Percentiles rank a stretch among this genome's conserved stretches.
Evolutionary conservation across 1,284 basidiomycete genomes (phyloP).

Genomic region (Cutaneotrichosporon spelunceum): DNA sequence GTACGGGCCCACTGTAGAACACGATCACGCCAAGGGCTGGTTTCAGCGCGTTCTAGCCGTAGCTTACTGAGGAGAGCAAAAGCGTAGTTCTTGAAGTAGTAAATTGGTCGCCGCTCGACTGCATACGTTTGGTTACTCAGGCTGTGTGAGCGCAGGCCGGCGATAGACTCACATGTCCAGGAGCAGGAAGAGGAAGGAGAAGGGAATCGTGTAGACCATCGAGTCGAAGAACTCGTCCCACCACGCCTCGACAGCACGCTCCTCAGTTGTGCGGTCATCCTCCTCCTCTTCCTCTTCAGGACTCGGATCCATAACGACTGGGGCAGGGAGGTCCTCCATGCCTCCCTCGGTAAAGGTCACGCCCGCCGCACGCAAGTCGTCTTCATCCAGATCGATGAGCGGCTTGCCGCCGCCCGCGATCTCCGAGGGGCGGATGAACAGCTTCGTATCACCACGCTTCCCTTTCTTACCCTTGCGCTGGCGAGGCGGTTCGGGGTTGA

Average conservation of each 20-base stretch:
- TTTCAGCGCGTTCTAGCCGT: constrained; percentile 4
- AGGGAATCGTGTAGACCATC: constrained; percentile 46
- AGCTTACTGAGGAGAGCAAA: constrained; percentile 17
- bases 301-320: neutral
- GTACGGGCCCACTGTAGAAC: constrained; percentile 37
- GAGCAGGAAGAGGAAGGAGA: constrained; percentile 46
- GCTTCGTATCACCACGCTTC: neutral
- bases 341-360: constrained; percentile 17
- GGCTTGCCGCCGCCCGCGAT: constrained; percentile 10
- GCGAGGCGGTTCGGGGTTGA: neutral
- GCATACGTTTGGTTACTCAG: constrained; percentile 23
- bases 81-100: constrained; percentile 22
- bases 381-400: constrained; percentile 22
- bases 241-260: constrained; percentile 21
- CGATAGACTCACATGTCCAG: constrained; percentile 43
- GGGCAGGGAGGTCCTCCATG: constrained; percentile 3
- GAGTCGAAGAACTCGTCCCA: constrained; percentile 50
- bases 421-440: constrained; percentile 1
- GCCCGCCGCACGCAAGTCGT: constrained; percentile 22
- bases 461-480: constrained; percentile 1
- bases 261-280: constrained; percentile 8
- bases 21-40: constrained; percentile 41
- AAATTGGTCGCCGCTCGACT: constrained; percentile 8
- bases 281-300: constrained; percentile 13
- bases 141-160: constrained; percentile 11